Evolutionary conservation across 2,329 filamentous ascomycete species (phyloP).

Genomic region (Fusarium hostae): DNA sequence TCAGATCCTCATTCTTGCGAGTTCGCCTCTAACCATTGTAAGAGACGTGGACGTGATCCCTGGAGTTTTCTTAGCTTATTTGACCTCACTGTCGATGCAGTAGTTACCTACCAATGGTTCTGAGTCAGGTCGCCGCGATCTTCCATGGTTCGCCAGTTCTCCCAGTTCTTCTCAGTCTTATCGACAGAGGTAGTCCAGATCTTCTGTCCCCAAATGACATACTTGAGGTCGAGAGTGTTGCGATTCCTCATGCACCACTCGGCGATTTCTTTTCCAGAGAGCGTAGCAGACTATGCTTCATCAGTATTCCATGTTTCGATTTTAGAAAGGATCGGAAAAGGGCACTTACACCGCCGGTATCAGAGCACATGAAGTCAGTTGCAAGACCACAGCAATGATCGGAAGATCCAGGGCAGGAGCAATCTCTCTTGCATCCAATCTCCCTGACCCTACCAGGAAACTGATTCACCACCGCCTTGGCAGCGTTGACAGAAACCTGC

Average conservation of each 20-base stretch:
- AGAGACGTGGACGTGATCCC: conserved; percentile 46
- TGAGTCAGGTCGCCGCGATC: conserved; percentile 54
- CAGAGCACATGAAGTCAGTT: conserved; percentile 53
- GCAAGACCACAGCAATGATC: conserved; percentile 54
- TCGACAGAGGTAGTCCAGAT: conserved; percentile 57
- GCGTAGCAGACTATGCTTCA: conserved; percentile 46
- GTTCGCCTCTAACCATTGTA: conserved; percentile 32
- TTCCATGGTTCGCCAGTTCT: conserved; percentile 56
- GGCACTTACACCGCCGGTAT: conserved; percentile 51
- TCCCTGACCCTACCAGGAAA: conserved; percentile 52
- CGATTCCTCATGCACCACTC: conserved; percentile 62
- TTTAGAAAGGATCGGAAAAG: background rate
- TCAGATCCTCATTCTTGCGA: background rate
- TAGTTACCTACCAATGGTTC: conserved; percentile 55
- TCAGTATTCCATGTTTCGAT: background rate
- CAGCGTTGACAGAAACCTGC: conserved; percentile 50
- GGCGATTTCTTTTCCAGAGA: conserved; percentile 56
- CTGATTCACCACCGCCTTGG: conserved; percentile 49
- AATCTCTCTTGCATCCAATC: conserved; percentile 50
- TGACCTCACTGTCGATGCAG: background rate
- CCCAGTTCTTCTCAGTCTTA: conserved; percentile 51
- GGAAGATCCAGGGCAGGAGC: conserved; percentile 47
- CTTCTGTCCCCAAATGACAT: conserved; percentile 62
- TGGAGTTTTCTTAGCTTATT: conserved; percentile 1
- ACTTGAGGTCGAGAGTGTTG: conserved; percentile 55